phyloP scores from a whole-genome alignment of 1,139 yeast genomes.

The Insectozyma bohioensis region DNA sequence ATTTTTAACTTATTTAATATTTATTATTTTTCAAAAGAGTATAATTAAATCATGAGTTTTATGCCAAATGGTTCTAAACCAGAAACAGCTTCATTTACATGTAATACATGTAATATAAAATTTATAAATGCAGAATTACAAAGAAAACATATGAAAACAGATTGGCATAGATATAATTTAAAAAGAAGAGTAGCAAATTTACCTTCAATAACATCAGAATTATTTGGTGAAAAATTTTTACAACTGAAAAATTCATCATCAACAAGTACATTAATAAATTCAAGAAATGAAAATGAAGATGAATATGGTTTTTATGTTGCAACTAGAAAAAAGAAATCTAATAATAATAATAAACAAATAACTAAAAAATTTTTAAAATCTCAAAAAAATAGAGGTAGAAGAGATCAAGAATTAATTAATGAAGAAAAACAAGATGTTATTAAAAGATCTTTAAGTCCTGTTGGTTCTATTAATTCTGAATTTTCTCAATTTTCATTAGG shows the following conservation, averaged over 20 bases:
- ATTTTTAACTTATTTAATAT: too few relatives aligned
- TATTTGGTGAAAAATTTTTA: constrained; percentile 74
- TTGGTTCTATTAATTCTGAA: constrained; percentile 53
- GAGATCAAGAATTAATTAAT: constrained; percentile 3
- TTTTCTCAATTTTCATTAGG: constrained; percentile 69
- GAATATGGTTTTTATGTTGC: constrained; percentile 62
- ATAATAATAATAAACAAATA: constrained; percentile 16
- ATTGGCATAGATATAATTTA: constrained; percentile 73
- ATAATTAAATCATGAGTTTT: constrained; percentile 20
- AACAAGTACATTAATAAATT: constrained; percentile 17
- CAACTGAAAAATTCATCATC: constrained; percentile 20
- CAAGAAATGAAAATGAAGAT: constrained; percentile 49
- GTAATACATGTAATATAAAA: constrained; percentile 45
- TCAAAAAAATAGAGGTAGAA: constrained; percentile 16
- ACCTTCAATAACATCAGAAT: constrained; percentile 64
- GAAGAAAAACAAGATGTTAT: constrained; percentile 9
- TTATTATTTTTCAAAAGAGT: too few relatives aligned
- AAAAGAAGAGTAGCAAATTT: constrained; percentile 61
- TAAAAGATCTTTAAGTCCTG: constrained; percentile 49
- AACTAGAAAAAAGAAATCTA: constrained; percentile 24
- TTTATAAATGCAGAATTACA: constrained; percentile 43
- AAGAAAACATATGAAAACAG: constrained; percentile 56
- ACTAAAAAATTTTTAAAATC: constrained; percentile 21
- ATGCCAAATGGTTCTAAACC: constrained; percentile 38
- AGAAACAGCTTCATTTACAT: constrained; percentile 37